Conservation (phyloP, 495 filamentous ascomycete species). For the Neurospora sp. region DNA sequence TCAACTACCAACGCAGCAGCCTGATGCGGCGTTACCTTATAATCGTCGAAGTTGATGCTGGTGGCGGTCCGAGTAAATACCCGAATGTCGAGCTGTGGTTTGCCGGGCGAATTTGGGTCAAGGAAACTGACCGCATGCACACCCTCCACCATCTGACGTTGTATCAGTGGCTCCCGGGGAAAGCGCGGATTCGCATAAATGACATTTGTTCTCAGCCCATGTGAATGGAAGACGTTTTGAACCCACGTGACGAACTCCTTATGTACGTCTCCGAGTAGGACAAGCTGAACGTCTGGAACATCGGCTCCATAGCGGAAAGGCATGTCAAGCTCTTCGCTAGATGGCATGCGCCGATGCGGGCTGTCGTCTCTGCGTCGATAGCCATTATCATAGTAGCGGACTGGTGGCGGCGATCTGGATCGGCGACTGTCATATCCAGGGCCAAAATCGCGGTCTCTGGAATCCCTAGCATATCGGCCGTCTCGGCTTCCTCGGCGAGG, state of each 20-base stretch:
- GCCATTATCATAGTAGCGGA: constrained; percentile 37
- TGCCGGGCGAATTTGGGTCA: constrained; percentile 52
- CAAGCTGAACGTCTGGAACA: constrained; percentile 84
- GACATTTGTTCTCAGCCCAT: constrained; percentile 62
- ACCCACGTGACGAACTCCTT: constrained; percentile 75
- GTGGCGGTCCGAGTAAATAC: constrained; percentile 71
- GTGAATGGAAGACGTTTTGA: constrained; percentile 59
- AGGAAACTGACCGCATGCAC: constrained; percentile 78
- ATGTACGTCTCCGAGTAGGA: constrained; percentile 71
- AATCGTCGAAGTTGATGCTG: constrained; percentile 71
- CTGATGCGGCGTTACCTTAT: constrained; percentile 64
- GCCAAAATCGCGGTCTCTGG: constrained; percentile 28
- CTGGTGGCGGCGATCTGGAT: constrained; percentile 45
- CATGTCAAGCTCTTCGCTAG: constrained; percentile 55
- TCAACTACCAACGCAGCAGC: constrained; percentile 72
- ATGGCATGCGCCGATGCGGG: constrained; percentile 41
- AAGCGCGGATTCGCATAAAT: constrained; percentile 71
- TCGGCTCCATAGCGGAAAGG: constrained; percentile 64
- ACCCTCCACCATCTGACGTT: constrained; percentile 78
- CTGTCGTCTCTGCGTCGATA: constrained; percentile 57
- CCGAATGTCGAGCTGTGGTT: constrained; percentile 64
- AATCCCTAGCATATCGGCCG: constrained; percentile 25
- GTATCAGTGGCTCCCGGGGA: constrained; percentile 62
- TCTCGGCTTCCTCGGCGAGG: constrained; percentile 37
- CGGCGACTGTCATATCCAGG: constrained; percentile 37